Evolutionary conservation across 345 rosid genomes (phyloP).

Genomic region (Melaleuca quinquenervia): DNA sequence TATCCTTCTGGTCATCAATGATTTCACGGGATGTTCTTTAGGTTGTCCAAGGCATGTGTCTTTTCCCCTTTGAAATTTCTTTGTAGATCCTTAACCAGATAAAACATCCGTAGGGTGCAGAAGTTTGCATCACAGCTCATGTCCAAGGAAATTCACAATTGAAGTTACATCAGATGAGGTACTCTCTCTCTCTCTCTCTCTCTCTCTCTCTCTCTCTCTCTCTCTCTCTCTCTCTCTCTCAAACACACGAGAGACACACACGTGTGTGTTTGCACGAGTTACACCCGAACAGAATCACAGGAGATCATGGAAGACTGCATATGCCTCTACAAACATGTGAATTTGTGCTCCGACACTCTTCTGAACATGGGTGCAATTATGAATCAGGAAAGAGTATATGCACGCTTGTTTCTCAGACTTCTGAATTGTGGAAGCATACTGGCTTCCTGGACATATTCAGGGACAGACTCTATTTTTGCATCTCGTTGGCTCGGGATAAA

Average conservation of each 20-base stretch:
- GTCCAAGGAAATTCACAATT: conserved; percentile 14
- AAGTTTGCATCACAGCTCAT: conserved; percentile 39
- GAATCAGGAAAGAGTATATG: background rate
- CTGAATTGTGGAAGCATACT: background rate
- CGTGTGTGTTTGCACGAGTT: accelerated
- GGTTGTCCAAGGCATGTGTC: background rate
- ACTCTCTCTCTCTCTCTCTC: background rate
- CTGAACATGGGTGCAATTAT: background rate
- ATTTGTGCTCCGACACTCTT: background rate
- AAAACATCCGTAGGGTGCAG: conserved; percentile 55
- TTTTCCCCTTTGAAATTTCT: background rate
- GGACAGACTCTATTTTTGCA: background rate
- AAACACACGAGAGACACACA: background rate
- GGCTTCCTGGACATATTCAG: background rate
- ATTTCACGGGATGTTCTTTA: background rate
- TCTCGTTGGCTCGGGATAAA: background rate
- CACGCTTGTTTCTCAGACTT: background rate
- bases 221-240: background rate
- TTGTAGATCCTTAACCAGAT: conserved; percentile 32
- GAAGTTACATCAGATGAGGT: background rate
- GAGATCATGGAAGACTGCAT: background rate
- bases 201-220: background rate
- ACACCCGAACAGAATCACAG: background rate
- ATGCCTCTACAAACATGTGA: background rate
- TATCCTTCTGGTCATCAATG: conserved; percentile 44